A percentile compares a stretch with the other conserved stretches of the same genome.
These are phyloP conservation scores for Leccinellum luteum DNA, from an alignment of 768 basidiomycete genomes.

Conservation along the genomic window DNA sequence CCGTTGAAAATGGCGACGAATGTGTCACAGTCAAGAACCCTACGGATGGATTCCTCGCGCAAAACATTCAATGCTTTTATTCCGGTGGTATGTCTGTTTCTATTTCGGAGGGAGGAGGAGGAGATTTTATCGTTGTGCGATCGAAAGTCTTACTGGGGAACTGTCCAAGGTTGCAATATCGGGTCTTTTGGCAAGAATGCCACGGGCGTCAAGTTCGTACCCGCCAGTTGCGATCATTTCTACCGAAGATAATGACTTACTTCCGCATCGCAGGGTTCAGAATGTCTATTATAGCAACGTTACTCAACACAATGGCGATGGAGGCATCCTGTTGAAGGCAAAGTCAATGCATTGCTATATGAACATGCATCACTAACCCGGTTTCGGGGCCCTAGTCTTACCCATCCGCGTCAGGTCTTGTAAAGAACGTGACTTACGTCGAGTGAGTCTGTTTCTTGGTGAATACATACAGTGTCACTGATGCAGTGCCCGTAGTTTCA, in stretches of 20 bases:
- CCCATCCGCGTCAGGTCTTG: slow-evolving; percentile 8
- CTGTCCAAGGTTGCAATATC: slow-evolving; percentile 13
- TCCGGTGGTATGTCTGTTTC: slow-evolving; percentile 1
- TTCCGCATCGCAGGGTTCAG: background rate
- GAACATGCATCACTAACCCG: background rate
- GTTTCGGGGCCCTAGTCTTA: slow-evolving; percentile 4
- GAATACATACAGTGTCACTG: background rate
- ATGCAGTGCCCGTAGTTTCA: slow-evolving; percentile 5
- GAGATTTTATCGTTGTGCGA: background rate
- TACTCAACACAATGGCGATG: background rate
- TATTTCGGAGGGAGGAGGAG: background rate
- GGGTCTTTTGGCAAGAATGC: slow-evolving; percentile 6
- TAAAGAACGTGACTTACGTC: slow-evolving; percentile 10
- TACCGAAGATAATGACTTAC: background rate
- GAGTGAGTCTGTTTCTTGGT: slow-evolving; percentile 1
- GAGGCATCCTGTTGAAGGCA: slow-evolving; percentile 12
- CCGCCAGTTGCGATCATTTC: background rate
- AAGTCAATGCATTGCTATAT: background rate
- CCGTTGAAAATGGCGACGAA: slow-evolving; percentile 33
- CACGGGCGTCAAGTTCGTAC: slow-evolving; percentile 2
- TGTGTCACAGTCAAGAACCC: slow-evolving; percentile 36
- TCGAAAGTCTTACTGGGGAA: background rate
- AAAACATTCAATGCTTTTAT: slow-evolving; percentile 13
- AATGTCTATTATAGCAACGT: slow-evolving; percentile 12
- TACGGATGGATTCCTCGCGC: slow-evolving; percentile 17